Percentiles rank a stretch among this genome's conserved stretches.
Evolutionary conservation across 148 eudicot species (phyloP).

Genomic region (Rhododendron vialii): DNA sequence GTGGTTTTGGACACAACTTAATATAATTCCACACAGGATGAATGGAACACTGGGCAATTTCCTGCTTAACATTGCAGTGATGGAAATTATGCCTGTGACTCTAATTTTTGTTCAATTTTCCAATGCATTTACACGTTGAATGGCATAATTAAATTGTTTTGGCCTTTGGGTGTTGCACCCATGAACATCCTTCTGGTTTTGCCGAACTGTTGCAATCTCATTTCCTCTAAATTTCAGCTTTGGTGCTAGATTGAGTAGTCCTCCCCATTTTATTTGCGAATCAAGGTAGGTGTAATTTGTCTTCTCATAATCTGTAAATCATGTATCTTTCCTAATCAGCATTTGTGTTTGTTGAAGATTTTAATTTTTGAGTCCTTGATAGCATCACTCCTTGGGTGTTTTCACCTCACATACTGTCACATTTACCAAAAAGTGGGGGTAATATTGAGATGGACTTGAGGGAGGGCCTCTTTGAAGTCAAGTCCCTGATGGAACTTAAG

Average conservation of each 20-base stretch:
- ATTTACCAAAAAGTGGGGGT: neutral
- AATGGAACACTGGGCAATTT: neutral
- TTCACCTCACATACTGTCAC: neutral
- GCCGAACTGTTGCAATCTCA: neutral
- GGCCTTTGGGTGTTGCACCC: neutral
- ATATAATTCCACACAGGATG: neutral
- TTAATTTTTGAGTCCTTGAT: neutral
- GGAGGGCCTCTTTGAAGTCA: neutral
- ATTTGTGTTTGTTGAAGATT: neutral
- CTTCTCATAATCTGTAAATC: neutral
- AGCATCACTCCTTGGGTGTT: neutral
- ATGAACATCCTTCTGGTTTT: slow-evolving; percentile 1
- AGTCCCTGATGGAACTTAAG: neutral
- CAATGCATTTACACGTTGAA: neutral
- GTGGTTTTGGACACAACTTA: neutral
- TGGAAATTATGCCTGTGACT: neutral
- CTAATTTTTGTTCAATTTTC: neutral
- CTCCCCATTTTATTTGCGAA: neutral
- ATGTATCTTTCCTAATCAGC: neutral
- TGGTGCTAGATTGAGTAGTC: neutral
- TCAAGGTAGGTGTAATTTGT: neutral
- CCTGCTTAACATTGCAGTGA: neutral
- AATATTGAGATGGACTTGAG: too few relatives aligned
- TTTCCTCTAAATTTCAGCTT: neutral
- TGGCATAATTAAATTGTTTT: neutral